Evolutionary conservation across 345 rosid species (phyloP).

Genomic region (Cardiospermum halicacabum): DNA sequence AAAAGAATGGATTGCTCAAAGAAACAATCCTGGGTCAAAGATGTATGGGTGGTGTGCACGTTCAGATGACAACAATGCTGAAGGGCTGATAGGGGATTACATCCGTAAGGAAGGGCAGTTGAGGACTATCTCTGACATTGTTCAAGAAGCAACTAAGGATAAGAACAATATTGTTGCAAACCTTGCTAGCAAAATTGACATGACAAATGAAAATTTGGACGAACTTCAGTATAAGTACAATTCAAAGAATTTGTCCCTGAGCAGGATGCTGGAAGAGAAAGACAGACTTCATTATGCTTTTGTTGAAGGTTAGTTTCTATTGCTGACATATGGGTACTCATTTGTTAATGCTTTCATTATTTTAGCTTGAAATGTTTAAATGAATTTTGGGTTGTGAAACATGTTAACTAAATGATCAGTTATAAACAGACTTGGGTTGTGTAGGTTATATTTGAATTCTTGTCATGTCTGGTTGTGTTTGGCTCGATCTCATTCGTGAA

Average conservation of each 20-base stretch:
- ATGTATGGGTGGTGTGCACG: slow-evolving; percentile 84
- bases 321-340: background rate
- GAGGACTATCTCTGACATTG: slow-evolving; percentile 48
- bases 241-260: slow-evolving; percentile 53
- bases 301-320: slow-evolving; percentile 49
- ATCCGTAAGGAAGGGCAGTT: slow-evolving; percentile 57
- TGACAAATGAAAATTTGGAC: slow-evolving; percentile 54
- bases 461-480: no score
- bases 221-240: slow-evolving; percentile 49
- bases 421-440: no score
- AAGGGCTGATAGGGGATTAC: slow-evolving; percentile 64
- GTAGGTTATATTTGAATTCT: no score
- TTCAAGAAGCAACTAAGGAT: slow-evolving; percentile 36
- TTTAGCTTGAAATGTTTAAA: background rate
- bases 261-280: slow-evolving; percentile 68
- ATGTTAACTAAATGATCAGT: no score
- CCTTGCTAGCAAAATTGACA: slow-evolving; percentile 49
- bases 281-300: slow-evolving; percentile 55
- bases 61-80: slow-evolving; percentile 51
- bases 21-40: slow-evolving; percentile 25
- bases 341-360: slow-evolving; percentile 1
- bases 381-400: no score
- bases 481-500: no score
- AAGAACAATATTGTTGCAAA: slow-evolving; percentile 40
- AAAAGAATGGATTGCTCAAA: slow-evolving; percentile 50